Percentiles rank a stretch among this genome's conserved stretches.
phyloP scores from a whole-genome alignment of 305 asterid species.

The Stenogyne calaminthoides region DNA sequence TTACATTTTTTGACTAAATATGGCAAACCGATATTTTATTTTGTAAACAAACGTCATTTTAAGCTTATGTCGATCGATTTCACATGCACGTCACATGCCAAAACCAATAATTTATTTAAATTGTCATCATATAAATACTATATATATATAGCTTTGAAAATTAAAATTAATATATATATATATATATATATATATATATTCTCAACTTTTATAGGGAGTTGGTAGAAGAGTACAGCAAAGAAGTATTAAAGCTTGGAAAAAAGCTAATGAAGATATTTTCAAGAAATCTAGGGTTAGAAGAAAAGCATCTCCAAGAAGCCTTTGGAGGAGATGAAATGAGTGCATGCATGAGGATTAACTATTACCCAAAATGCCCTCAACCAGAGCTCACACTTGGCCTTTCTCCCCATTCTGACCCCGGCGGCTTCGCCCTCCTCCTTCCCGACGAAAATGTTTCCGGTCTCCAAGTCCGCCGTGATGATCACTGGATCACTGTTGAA shows the following conservation, averaged over 20 bases:
- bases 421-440: conserved; percentile 67
- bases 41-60: too few species aligned
- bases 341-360: conserved; percentile 61
- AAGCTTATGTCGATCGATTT: too few species aligned
- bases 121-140: too few species aligned
- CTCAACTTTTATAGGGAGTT: conserved; percentile 43
- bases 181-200: too few species aligned
- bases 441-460: conserved; percentile 64
- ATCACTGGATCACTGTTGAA: conserved; percentile 59
- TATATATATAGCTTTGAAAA: too few species aligned
- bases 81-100: too few species aligned
- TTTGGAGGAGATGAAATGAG: conserved; percentile 59
- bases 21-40: too few species aligned
- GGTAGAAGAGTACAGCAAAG: conserved; percentile 47
- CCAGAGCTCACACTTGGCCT: conserved; percentile 77
- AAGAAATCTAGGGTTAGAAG: conserved; percentile 53
- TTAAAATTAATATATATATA: too few species aligned
- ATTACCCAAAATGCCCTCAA: conserved; percentile 81
- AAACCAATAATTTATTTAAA: too few species aligned
- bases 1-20: too few species aligned
- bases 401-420: conserved; percentile 77
- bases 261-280: conserved; percentile 51
- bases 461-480: conserved; percentile 59
- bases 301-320: conserved; percentile 48
- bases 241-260: conserved; percentile 47